These are phyloP conservation scores for Hypoxylon intermedium DNA, from an alignment of 495 filamentous ascomycete species.

Conservation along the genomic window DNA sequence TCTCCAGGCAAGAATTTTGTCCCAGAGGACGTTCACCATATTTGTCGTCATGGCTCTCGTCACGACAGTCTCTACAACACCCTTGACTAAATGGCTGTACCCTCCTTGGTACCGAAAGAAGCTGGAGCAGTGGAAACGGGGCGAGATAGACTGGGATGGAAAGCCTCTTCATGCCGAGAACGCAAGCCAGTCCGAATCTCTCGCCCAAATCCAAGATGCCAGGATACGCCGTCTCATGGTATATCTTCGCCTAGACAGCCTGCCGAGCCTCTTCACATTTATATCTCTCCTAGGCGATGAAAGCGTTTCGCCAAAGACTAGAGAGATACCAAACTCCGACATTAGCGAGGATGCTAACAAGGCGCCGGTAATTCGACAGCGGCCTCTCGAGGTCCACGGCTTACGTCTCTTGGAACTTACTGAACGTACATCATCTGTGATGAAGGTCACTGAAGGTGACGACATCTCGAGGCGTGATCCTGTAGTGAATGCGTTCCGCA, in stretches of 20 bases:
- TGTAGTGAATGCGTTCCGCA: constrained; percentile 88
- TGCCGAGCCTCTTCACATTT: constrained; percentile 85
- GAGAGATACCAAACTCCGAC: constrained; percentile 37
- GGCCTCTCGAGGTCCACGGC: constrained; percentile 81
- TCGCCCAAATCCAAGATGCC: constrained; percentile 53
- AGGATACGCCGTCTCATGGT: constrained; percentile 58
- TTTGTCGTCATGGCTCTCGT: constrained; percentile 98
- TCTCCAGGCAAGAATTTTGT: constrained; percentile 87
- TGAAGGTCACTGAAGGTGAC: constrained; percentile 87
- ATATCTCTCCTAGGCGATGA: constrained; percentile 75
- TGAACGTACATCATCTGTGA: constrained; percentile 92
- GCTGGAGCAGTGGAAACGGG: constrained; percentile 85
- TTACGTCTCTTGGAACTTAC: constrained; percentile 86
- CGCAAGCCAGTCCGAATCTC: constrained; percentile 47
- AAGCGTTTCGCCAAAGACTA: constrained; percentile 16
- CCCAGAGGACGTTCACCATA: constrained; percentile 88
- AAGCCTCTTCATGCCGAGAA: constrained; percentile 57
- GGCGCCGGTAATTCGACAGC: constrained; percentile 42
- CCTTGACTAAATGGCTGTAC: constrained; percentile 78
- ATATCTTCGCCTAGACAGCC: constrained; percentile 84
- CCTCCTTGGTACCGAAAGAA: constrained; percentile 92
- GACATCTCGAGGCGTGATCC: constrained; percentile 81
- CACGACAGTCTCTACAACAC: constrained; percentile 91
- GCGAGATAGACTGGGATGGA: constrained; percentile 94
- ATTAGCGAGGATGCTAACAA: constrained; percentile 28